Evolutionary conservation across 1,284 basidiomycete genomes (phyloP), one percentile per base, ranked within the genome.

Genomic region (Inonotus hispidus): DNA sequence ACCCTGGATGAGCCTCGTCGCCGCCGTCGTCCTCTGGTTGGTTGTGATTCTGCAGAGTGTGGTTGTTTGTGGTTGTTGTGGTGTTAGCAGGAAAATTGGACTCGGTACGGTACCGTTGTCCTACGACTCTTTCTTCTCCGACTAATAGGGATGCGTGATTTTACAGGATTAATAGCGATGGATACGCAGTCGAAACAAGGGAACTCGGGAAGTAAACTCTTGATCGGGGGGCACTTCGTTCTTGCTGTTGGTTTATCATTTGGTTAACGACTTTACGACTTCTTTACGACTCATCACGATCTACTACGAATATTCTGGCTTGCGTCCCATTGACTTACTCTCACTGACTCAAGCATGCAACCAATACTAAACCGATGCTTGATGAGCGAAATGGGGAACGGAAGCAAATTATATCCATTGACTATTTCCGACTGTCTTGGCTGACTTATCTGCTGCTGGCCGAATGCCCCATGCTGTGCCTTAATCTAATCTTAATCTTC

Each of bases 41-140:
- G 80, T 81, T 0, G 79, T 89, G 38, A 70, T 88, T 27, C 68
- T 82, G 14, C 73, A 88, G 54, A 83, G 83, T 41, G 80, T 82
- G 13, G 77, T 84, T 32, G 80, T 80, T 11, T 90, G 87, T 67
- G 80, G 82, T 62, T 90, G 88, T 64, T 86, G 84, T 71, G 87
- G 88, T 16, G 77, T 83, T 14, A 69, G 74, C 62, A 75, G 70
- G 76, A 75, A 62, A 59, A 74, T 71, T 63, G 62, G 62, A 56
- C 53, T 19, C 52, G 58, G 62, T 63, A 38, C 27, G 58, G 58
- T 7, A 21, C 38, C n/a, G 16, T 29, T 29, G 21, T n/a, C 25
- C 19, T 41, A 37, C 19, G 16, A 35, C 16, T 52, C 19, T 35
- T 32, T 16, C 2, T 35, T 3, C n/a, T 49, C 46, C 25, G 6